phyloP scores from a whole-genome alignment of 2,329 filamentous ascomycete species.

The Pseudopyrenochaeta lycopersici region DNA sequence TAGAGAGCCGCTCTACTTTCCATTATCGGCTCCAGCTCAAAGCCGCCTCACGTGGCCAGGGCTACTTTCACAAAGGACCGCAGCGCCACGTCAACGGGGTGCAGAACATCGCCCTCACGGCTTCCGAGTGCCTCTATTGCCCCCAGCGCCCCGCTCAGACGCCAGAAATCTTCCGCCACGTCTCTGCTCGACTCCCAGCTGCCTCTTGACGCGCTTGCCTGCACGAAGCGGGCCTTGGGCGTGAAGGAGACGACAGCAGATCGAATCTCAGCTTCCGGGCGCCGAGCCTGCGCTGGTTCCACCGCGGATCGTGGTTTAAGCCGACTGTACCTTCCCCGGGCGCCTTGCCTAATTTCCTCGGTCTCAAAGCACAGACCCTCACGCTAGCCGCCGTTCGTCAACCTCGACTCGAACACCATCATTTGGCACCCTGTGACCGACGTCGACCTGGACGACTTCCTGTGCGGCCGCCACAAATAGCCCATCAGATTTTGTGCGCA shows the following conservation, averaged over 20 bases:
- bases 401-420: slow-evolving; percentile 18
- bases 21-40: slow-evolving; percentile 1
- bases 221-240: slow-evolving; percentile 14
- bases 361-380: slow-evolving; percentile 17
- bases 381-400: slow-evolving; percentile 23
- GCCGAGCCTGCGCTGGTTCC: slow-evolving; percentile 37
- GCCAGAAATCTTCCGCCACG: slow-evolving; percentile 1
- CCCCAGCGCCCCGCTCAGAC: slow-evolving; percentile 6
- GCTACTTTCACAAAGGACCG: slow-evolving; percentile 26
- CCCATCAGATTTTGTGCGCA: not conserved
- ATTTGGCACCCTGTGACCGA: slow-evolving; percentile 14
- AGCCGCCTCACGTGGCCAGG: slow-evolving; percentile 32
- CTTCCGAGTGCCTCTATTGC: slow-evolving; percentile 11
- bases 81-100: slow-evolving; percentile 47
- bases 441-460: slow-evolving; percentile 13
- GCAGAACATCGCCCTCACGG: slow-evolving; percentile 13
- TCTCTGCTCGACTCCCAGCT: not conserved
- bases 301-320: slow-evolving; percentile 30
- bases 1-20: slow-evolving; percentile 13
- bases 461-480: slow-evolving; percentile 1
- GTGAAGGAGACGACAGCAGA: slow-evolving; percentile 26
- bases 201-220: slow-evolving; percentile 18
- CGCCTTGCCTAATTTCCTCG: slow-evolving; percentile 28
- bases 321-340: slow-evolving; percentile 12
- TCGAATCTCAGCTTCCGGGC: slow-evolving; percentile 41